A percentile compares a stretch with the other conserved stretches of the same genome.
These are phyloP conservation scores for Lathyrus sativus DNA, from an alignment of 306 rosid species.

Conservation along the genomic window DNA sequence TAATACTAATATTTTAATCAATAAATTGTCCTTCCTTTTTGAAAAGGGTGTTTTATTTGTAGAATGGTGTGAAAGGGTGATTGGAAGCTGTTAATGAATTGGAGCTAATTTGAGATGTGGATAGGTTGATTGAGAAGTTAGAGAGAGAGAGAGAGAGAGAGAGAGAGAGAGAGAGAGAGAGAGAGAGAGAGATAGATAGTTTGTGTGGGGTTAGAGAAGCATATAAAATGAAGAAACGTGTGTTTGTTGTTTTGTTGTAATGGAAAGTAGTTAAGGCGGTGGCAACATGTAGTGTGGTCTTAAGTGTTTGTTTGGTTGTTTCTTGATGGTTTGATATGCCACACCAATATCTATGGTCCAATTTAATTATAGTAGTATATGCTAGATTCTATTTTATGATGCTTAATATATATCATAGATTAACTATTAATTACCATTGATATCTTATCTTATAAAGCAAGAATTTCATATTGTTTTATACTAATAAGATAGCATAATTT, in stretches of 20 bases:
- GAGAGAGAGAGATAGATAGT: slow-evolving; percentile 20
- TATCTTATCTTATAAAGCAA: no score
- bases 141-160: slow-evolving; percentile 25
- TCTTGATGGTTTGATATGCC: slow-evolving; percentile 29
- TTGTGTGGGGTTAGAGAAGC: slow-evolving; percentile 16
- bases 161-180: slow-evolving; percentile 21
- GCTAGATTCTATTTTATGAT: background rate
- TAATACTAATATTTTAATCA: slow-evolving; percentile 16
- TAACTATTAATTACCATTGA: no score
- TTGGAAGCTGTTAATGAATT: slow-evolving; percentile 1
- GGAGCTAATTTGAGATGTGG: slow-evolving; percentile 34
- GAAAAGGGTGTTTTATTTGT: background rate
- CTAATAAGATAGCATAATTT: no score
- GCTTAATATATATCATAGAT: background rate
- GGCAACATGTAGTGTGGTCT: slow-evolving; percentile 8
- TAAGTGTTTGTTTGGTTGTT: slow-evolving; percentile 39
- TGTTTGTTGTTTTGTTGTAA: slow-evolving; percentile 37
- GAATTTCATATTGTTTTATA: no score
- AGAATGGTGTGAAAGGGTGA: slow-evolving; percentile 38
- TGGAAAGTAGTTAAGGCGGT: slow-evolving; percentile 34
- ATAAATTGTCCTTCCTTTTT: background rate
- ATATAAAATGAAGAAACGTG: slow-evolving; percentile 34
- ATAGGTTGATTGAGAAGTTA: slow-evolving; percentile 5
- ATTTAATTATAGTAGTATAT: background rate
- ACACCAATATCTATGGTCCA: background rate